These are phyloP conservation scores for Botrytis pseudocinerea DNA, from an alignment of 2,329 filamentous ascomycete genomes.

Conservation along the genomic window DNA sequence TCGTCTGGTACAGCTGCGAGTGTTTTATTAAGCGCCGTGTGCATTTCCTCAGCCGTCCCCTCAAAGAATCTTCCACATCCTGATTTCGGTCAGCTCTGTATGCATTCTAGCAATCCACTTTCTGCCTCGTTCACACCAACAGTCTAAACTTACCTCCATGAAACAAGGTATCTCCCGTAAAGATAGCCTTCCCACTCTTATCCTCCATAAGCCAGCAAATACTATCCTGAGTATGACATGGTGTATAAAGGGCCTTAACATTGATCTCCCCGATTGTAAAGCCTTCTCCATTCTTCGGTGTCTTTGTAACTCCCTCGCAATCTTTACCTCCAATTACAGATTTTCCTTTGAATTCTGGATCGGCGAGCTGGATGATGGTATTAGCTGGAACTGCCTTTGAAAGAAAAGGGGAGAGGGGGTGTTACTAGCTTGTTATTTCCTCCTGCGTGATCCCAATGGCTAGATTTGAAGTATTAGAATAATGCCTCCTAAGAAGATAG, in stretches of 20 bases:
- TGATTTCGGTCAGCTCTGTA: slow-evolving; percentile 41
- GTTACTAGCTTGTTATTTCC: slow-evolving; percentile 80
- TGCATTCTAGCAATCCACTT: not conserved
- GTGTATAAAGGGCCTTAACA: slow-evolving; percentile 88
- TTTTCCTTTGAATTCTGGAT: slow-evolving; percentile 42
- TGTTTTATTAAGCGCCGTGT: slow-evolving; percentile 85
- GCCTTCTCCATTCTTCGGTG: slow-evolving; percentile 70
- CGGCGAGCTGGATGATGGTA: slow-evolving; percentile 28
- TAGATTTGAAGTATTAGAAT: slow-evolving; percentile 43
- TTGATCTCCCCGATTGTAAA: slow-evolving; percentile 84
- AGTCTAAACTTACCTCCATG: slow-evolving; percentile 66
- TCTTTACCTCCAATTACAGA: slow-evolving; percentile 86
- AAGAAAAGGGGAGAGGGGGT: not conserved
- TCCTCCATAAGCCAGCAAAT: slow-evolving; percentile 95
- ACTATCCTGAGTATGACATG: slow-evolving; percentile 97
- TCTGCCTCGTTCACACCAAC: not conserved
- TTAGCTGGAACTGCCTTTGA: not conserved
- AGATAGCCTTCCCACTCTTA: slow-evolving; percentile 69
- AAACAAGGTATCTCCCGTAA: slow-evolving; percentile 95
- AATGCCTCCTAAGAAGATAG: not conserved
- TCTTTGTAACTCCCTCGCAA: slow-evolving; percentile 76
- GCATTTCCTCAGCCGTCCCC: slow-evolving; percentile 85
- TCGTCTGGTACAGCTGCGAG: slow-evolving; percentile 81
- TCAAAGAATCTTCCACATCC: slow-evolving; percentile 97
- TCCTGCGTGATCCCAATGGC: slow-evolving; percentile 92